phyloP scores from a whole-genome alignment of 169 alveolate species.

The Babesia ovata region DNA sequence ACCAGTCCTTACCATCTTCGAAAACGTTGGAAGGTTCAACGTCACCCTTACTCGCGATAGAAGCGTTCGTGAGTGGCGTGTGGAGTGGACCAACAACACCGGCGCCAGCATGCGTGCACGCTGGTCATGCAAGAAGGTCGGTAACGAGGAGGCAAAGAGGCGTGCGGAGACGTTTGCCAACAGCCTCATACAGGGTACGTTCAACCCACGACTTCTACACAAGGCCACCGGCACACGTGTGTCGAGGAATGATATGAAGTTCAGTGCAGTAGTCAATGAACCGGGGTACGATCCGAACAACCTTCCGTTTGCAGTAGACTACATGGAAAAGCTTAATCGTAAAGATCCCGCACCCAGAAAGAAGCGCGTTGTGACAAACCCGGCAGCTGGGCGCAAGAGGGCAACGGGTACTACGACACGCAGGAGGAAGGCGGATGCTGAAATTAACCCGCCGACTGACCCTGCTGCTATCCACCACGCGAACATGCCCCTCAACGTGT shows the following conservation, averaged over 20 bases:
- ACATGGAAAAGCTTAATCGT: neutral
- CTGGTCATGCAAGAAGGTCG: slow-evolving; percentile 83
- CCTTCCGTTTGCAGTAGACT: neutral
- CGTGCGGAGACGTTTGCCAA: slow-evolving; percentile 80
- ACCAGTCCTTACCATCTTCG: slow-evolving; percentile 75
- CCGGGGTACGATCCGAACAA: slow-evolving; percentile 10
- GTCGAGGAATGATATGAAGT: slow-evolving; percentile 66
- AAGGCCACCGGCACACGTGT: slow-evolving; percentile 81
- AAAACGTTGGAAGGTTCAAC: slow-evolving; percentile 72
- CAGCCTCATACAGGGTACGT: slow-evolving; percentile 76
- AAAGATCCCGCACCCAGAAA: neutral
- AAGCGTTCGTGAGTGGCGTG: slow-evolving; percentile 77
- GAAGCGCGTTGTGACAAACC: neutral
- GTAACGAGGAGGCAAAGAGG: slow-evolving; percentile 79
- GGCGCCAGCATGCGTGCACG: slow-evolving; percentile 76
- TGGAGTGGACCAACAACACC: slow-evolving; percentile 73
- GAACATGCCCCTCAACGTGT: slow-evolving; percentile 32
- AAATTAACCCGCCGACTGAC: neutral
- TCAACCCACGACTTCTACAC: slow-evolving; percentile 76
- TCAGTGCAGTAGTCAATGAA: slow-evolving; percentile 45
- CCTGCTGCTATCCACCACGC: neutral
- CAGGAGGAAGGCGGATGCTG: neutral
- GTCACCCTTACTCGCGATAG: slow-evolving; percentile 79
- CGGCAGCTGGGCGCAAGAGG: neutral
- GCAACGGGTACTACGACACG: neutral